These are phyloP conservation scores for Aeschynomene evenia DNA, from an alignment of 306 rosid species.

Conservation along the genomic window DNA sequence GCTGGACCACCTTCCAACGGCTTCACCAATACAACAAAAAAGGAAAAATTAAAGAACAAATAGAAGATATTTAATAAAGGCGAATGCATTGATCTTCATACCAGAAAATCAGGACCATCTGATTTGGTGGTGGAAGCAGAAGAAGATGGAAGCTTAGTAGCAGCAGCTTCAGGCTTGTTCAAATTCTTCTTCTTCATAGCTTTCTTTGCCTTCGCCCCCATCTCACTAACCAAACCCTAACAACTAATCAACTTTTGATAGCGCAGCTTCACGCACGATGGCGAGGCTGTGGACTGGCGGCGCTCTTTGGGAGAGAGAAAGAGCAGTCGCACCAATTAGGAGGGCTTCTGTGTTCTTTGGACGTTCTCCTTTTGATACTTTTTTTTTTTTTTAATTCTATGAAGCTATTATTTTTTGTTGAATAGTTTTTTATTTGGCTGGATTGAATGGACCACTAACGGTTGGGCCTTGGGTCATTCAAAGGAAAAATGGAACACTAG, in stretches of 20 bases:
- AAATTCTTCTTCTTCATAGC: slow-evolving; percentile 62
- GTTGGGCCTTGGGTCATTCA: no score
- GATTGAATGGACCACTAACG: no score
- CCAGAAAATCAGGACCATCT: slow-evolving; percentile 66
- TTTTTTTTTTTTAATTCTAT: no score
- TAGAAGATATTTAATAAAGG: not conserved
- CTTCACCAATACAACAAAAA: slow-evolving; percentile 23
- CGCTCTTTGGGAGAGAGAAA: no score
- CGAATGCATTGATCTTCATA: slow-evolving; percentile 12
- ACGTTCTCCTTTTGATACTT: no score
- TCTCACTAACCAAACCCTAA: slow-evolving; percentile 20
- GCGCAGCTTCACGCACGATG: not conserved
- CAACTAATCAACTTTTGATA: not conserved
- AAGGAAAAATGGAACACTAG: no score
- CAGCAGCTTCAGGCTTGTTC: slow-evolving; percentile 44
- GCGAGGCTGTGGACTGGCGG: no score
- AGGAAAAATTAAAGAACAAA: not conserved
- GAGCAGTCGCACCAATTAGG: no score
- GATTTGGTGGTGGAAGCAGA: not conserved
- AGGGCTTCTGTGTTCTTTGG: no score
- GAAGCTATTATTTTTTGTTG: no score
- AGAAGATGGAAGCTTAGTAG: slow-evolving; percentile 16
- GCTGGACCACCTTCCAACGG: slow-evolving; percentile 81
- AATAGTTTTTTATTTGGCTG: no score
- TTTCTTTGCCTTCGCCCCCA: slow-evolving; percentile 82